Evolutionary conservation across 1,139 yeast genomes (phyloP).

Genomic region (Hyphopichia buzzinii): DNA sequence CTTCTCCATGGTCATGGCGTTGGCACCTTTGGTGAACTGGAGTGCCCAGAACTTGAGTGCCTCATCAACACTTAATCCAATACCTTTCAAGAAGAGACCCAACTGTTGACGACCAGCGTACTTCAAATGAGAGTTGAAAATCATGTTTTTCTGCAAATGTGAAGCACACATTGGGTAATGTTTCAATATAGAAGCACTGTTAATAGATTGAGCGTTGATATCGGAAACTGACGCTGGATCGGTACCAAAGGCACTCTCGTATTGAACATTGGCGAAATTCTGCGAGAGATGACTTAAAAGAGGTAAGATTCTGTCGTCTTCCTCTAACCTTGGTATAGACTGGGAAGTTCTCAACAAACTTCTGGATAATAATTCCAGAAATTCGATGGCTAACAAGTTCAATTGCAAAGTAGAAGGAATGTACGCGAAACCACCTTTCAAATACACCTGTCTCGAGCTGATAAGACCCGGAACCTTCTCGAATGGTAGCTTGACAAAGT

Average conservation of each 20-base stretch:
- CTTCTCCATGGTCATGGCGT: conserved; percentile 58
- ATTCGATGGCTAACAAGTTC: conserved; percentile 66
- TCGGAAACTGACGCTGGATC: conserved; percentile 42
- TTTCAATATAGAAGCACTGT: conserved; percentile 49
- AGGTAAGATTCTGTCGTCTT: conserved; percentile 86
- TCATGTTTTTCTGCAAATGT: conserved; percentile 61
- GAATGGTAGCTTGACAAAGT: conserved; percentile 80
- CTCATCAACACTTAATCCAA: conserved; percentile 85
- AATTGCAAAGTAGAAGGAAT: conserved; percentile 82
- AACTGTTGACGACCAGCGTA: conserved; percentile 85
- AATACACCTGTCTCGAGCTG: conserved; percentile 62
- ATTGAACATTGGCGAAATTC: conserved; percentile 66
- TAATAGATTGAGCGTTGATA: conserved; percentile 64
- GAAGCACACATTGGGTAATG: conserved; percentile 87
- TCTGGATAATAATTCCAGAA: conserved; percentile 48
- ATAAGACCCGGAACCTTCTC: conserved; percentile 79
- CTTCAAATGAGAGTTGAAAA: conserved; percentile 67
- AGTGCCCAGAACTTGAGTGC: conserved; percentile 82
- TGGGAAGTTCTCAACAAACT: conserved; percentile 70
- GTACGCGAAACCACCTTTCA: conserved; percentile 73
- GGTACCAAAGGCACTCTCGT: conserved; percentile 30
- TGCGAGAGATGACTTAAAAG: conserved; percentile 73
- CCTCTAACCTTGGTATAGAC: conserved; percentile 80
- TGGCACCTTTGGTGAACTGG: conserved; percentile 60
- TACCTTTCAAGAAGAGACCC: conserved; percentile 80